phyloP scores from a whole-genome alignment of 2,329 filamentous ascomycete species.

The Parastagonospora nodorum region DNA sequence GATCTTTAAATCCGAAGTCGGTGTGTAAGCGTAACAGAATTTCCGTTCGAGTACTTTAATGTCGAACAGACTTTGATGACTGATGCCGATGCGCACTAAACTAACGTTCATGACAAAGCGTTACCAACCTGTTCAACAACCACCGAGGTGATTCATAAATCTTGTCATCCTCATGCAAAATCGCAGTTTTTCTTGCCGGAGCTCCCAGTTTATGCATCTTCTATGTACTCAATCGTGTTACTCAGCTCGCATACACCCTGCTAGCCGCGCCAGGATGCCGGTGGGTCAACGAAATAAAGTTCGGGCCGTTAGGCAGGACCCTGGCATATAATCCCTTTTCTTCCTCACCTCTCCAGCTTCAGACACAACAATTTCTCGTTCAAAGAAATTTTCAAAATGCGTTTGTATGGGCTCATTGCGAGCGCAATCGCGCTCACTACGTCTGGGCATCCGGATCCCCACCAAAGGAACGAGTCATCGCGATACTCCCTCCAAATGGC shows the following conservation, averaged over 20 bases:
- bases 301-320: neutral
- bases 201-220: too few species aligned
- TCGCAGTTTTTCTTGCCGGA: too few species aligned
- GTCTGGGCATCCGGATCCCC: neutral
- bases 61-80: too few species aligned
- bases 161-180: too few species aligned
- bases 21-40: too few species aligned
- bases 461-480: neutral
- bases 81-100: too few species aligned
- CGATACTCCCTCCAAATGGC: conserved; percentile 29
- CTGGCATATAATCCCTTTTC: neutral
- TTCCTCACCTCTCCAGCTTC: neutral
- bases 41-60: too few species aligned
- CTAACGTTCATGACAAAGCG: too few species aligned
- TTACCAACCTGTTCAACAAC: too few species aligned
- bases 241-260: neutral
- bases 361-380: neutral
- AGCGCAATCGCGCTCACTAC: neutral
- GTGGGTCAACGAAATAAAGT: neutral
- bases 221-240: neutral
- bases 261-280: neutral
- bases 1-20: too few species aligned
- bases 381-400: neutral
- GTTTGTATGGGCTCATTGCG: neutral
- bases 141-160: too few species aligned